Percentiles rank a stretch among this genome's conserved stretches.
Conservation (phyloP, 345 rosid species). For the Murraya koenigii region DNA sequence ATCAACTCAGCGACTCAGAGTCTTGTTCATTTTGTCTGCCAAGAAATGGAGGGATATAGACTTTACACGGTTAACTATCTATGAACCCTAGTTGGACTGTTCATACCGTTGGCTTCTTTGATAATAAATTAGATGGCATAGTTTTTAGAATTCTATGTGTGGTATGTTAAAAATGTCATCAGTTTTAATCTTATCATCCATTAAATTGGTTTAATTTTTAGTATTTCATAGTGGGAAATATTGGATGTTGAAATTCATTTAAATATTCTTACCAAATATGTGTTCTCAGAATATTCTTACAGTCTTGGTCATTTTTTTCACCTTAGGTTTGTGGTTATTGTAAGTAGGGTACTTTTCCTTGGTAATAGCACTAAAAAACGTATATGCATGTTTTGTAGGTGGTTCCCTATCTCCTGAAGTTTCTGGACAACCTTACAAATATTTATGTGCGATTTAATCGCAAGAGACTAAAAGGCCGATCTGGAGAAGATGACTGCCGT, state of each 20-base stretch:
- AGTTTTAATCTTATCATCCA: not conserved
- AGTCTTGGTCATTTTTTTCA: not conserved
- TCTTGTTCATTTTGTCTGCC: constrained; percentile 86
- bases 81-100: not conserved
- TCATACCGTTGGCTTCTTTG: not conserved
- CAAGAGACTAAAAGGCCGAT: constrained; percentile 94
- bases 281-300: not conserved
- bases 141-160: not conserved
- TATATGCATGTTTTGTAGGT: constrained; percentile 42
- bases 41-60: constrained; percentile 92
- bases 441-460: constrained; percentile 97
- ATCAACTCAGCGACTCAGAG: constrained; percentile 97
- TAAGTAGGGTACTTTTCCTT: not conserved
- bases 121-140: not conserved
- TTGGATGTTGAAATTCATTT: not conserved
- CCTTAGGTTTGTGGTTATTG: not conserved
- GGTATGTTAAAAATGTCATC: not conserved
- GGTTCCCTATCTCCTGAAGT: constrained; percentile 90
- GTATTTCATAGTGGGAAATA: not conserved
- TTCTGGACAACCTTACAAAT: constrained; percentile 94
- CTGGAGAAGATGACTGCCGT: constrained; percentile 85
- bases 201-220: not conserved
- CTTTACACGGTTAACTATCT: constrained; percentile 77
- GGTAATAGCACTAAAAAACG: not conserved
- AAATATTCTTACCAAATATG: no score